Conservation (phyloP, 73 alveolate species). For the Paramecium pentaurelia region DNA sequence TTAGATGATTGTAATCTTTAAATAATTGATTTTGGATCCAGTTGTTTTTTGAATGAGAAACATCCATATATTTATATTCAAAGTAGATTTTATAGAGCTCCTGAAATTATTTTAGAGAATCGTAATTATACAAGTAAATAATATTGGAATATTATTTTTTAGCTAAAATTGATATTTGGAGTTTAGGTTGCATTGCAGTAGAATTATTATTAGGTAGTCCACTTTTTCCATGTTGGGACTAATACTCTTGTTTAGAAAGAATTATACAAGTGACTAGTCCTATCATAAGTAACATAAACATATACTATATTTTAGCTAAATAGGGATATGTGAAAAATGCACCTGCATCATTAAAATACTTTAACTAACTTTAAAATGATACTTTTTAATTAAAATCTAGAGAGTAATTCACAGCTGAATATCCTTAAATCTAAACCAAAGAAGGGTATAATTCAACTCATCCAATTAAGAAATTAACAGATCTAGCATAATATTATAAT, state of each 20-base stretch:
- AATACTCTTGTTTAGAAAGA: constrained; percentile 50
- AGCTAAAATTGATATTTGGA: constrained; percentile 56
- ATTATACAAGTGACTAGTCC: constrained; percentile 27
- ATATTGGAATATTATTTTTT: not conserved
- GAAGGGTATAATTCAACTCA: constrained; percentile 38
- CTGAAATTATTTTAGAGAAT: constrained; percentile 53
- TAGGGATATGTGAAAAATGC: not conserved
- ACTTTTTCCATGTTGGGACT: constrained; percentile 52
- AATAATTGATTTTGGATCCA: constrained; percentile 61
- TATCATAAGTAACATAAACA: not conserved
- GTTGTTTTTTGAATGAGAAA: constrained; percentile 40
- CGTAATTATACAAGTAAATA: not conserved
- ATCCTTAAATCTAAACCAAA: not conserved
- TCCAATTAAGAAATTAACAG: constrained; percentile 11
- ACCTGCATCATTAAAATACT: not conserved
- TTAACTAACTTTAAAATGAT: not conserved
- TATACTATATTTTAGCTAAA: not conserved
- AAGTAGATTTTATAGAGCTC: constrained; percentile 61
- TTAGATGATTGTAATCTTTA: not conserved
- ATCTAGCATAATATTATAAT: constrained; percentile 31
- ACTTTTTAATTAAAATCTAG: not conserved
- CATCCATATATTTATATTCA: constrained; percentile 42
- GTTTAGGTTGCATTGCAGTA: constrained; percentile 57
- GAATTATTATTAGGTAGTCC: constrained; percentile 50
- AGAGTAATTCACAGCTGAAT: constrained; percentile 26